A percentile compares a stretch with the other conserved stretches of the same genome.
phyloP scores from a whole-genome alignment of 495 filamentous ascomycete genomes.

The Tuber microsphaerosporum region DNA sequence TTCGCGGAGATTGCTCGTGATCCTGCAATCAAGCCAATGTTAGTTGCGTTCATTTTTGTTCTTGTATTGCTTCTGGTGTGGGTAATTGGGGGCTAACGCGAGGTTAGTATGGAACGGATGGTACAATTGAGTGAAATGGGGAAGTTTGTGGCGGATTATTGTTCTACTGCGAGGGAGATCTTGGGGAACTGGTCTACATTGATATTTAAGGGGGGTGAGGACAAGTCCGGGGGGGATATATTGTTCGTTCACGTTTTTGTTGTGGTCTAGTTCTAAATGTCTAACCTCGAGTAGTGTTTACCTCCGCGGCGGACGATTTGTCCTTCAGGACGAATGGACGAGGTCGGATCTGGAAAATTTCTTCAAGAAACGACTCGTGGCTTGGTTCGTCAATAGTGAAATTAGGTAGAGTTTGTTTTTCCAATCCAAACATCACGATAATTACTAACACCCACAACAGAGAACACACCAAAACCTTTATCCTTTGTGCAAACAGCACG shows the following conservation, averaged over 20 bases:
- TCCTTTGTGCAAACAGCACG: constrained; percentile 1
- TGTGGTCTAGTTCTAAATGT: neutral
- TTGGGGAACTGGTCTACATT: neutral
- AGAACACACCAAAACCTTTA: neutral
- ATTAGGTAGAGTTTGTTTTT: neutral
- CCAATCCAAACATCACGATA: neutral
- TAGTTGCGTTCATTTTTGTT: neutral
- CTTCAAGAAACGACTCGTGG: neutral
- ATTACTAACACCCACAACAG: neutral
- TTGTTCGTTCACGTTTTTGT: neutral
- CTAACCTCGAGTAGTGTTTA: neutral
- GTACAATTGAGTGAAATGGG: neutral
- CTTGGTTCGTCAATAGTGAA: neutral
- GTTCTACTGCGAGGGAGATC: neutral
- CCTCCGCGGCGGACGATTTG: neutral
- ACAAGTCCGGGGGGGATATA: neutral
- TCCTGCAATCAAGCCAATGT: neutral
- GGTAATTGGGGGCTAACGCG: neutral
- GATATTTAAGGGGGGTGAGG: neutral
- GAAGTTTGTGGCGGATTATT: neutral
- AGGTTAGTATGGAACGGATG: neutral
- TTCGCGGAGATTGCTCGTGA: neutral
- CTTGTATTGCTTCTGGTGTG: neutral
- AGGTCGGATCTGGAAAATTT: neutral
- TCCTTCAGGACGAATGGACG: neutral